Evolutionary conservation across 2,329 filamentous ascomycete genomes (phyloP), one percentile per base, ranked within the genome.

Genomic region (Lasiodiplodia hormozganensis): DNA sequence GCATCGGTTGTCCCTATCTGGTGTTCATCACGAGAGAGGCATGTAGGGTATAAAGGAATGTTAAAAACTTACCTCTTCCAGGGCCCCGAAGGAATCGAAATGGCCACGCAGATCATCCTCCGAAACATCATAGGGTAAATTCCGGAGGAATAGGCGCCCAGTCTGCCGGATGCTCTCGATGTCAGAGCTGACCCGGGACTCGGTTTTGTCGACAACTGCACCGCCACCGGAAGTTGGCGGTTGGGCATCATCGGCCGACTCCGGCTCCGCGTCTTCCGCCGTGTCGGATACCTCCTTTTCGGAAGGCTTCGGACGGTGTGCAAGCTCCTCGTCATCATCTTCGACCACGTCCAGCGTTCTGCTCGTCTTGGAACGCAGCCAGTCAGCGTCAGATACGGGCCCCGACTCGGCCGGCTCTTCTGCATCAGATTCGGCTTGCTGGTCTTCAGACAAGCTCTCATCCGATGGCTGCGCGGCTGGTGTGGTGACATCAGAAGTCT

Each of bases 1-100:
- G 92, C 92, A 95, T 97, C 92, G 94, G 95, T 89, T 98, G 96
- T 98, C 96, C 96, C 96, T 98, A 98, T 98, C 96, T 89, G 92
- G 92, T 88, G 84, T 93, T 98, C 95, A 98, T 98, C 96, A 95
- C 87, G 70, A 72, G 65, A 64, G 54, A 68, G 56, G 70, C 62
- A 73, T 52, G 43, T 12, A 52, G 60, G 43, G 31, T 47, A 38
- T 52, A 18, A 52, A 73, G 65, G 69, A 73, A 74, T 67, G 71
- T 70, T 70, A 71, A 60, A 68, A 69, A 72, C 71, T 86, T 90
- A 98, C 96, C 90, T 98, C 95, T 86, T 95, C 88, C 57, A 97
- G 81, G 68, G 86, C 83, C 47, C 94, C 95, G 78, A 90, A 95
- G 31, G 85, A 84, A 56, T 84, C 83, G 76, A 98, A 97, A 58